These are phyloP conservation scores for Amanita pseudoporphyria DNA, from an alignment of 768 basidiomycete genomes.

Conservation along the genomic window DNA sequence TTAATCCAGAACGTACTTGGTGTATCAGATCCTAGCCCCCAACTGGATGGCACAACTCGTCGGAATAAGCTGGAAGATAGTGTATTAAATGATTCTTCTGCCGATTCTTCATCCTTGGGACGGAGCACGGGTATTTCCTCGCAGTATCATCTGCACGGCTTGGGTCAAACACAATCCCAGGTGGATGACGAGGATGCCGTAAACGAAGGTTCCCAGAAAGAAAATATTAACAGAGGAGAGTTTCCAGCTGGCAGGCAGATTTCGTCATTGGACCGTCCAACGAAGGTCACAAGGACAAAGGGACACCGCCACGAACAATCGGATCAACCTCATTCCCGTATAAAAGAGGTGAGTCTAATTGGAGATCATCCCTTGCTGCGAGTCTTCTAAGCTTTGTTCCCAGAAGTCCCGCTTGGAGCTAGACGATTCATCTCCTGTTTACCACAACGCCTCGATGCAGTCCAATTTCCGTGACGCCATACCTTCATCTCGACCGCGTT, in stretches of 20 bases:
- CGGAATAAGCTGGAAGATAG: conserved; percentile 15
- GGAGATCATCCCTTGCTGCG: neutral
- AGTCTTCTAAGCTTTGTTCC: neutral
- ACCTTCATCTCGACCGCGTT: conserved; percentile 2
- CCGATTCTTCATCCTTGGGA: conserved; percentile 31
- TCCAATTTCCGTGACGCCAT: neutral
- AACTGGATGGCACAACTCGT: conserved; percentile 11
- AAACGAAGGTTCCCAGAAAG: conserved; percentile 42
- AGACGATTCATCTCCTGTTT: neutral
- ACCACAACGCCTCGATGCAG: neutral
- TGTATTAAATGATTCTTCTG: conserved; percentile 26
- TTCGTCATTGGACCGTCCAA: neutral
- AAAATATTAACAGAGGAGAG: conserved; percentile 23
- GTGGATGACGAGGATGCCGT: conserved; percentile 22
- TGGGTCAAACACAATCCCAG: conserved; percentile 48
- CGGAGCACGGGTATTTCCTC: conserved; percentile 26
- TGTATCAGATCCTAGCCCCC: conserved; percentile 13
- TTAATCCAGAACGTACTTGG: conserved; percentile 38
- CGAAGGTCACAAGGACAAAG: conserved; percentile 4
- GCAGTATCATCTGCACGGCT: conserved; percentile 48
- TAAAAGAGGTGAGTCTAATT: conserved; percentile 4
- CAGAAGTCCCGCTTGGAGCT: neutral
- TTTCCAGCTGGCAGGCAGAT: neutral
- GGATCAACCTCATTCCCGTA: conserved; percentile 7
- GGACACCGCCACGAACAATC: conserved; percentile 5